phyloP scores from a whole-genome alignment of 352 stramenopile species.

The Pythium aristosporum region DNA sequence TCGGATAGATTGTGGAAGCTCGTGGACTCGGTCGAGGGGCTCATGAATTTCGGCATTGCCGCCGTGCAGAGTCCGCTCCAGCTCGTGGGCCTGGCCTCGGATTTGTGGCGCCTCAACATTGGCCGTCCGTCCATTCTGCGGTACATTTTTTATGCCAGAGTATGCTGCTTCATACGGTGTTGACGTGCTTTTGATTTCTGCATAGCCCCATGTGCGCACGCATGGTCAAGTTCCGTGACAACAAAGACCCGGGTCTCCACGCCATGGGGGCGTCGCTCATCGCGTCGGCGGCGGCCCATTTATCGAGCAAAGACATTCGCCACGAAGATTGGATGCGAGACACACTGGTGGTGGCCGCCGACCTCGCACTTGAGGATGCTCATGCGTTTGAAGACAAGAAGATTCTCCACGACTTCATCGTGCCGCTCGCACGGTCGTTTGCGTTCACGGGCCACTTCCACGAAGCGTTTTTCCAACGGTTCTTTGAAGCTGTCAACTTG shows the following conservation, averaged over 20 bases:
- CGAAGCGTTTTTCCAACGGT: conserved; percentile 39
- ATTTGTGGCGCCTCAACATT: conserved; percentile 56
- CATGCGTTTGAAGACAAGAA: conserved; percentile 13
- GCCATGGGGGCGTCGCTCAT: conserved; percentile 51
- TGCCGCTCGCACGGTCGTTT: conserved; percentile 52
- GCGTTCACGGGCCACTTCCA: conserved; percentile 57
- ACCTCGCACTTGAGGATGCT: conserved; percentile 33
- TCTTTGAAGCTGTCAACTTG: conserved; percentile 46
- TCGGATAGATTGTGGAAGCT: conserved; percentile 63
- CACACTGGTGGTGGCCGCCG: conserved; percentile 38
- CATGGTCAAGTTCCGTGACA: conserved; percentile 35
- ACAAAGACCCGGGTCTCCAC: conserved; percentile 35
- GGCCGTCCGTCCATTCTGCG: conserved; percentile 54
- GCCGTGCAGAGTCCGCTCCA: conserved; percentile 42
- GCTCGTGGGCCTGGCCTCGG: conserved; percentile 43
- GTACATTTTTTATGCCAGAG: conserved; percentile 26
- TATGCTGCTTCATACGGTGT: not conserved
- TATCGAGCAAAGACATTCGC: conserved; percentile 51
- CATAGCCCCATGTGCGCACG: conserved; percentile 28
- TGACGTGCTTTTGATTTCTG: not conserved
- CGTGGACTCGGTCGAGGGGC: conserved; percentile 55
- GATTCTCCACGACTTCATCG: conserved; percentile 29
- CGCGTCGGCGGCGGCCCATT: conserved; percentile 42
- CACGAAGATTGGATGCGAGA: conserved; percentile 50
- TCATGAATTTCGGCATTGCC: conserved; percentile 68